phyloP scores from a whole-genome alignment of 129 eudicot species.

The Helianthus tuberosus region DNA sequence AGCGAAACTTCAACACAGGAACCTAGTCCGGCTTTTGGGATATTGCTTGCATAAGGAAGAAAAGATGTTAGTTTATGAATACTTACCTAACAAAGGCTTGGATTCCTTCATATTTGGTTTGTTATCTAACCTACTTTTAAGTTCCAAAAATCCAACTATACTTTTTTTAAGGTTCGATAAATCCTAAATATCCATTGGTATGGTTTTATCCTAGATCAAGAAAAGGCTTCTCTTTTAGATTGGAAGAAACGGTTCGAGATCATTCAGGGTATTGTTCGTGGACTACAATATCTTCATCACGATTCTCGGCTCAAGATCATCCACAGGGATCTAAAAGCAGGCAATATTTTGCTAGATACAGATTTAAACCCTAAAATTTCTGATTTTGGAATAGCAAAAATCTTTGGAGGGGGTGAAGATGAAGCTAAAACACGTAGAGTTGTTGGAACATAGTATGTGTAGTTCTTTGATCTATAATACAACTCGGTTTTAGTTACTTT shows the following conservation, averaged over 20 bases:
- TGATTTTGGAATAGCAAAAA: slow-evolving; percentile 75
- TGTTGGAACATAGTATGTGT: slow-evolving; percentile 73
- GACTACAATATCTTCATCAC: slow-evolving; percentile 67
- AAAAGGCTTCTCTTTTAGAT: slow-evolving; percentile 31
- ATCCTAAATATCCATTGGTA: neutral
- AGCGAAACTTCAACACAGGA: slow-evolving; percentile 61
- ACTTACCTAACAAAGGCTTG: slow-evolving; percentile 56
- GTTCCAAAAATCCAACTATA: neutral
- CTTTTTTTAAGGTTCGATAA: neutral
- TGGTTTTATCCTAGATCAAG: slow-evolving; percentile 32
- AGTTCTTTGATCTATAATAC: neutral
- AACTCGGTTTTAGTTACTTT: neutral
- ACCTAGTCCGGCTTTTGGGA: slow-evolving; percentile 56
- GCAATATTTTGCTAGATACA: slow-evolving; percentile 62
- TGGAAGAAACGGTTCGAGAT: slow-evolving; percentile 62
- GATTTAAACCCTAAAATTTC: slow-evolving; percentile 67
- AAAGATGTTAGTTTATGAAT: slow-evolving; percentile 54
- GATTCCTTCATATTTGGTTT: slow-evolving; percentile 57
- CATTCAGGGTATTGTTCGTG: slow-evolving; percentile 59
- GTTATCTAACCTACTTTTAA: slow-evolving; percentile 15
- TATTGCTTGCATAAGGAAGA: slow-evolving; percentile 46
- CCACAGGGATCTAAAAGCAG: slow-evolving; percentile 75
- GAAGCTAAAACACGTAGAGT: slow-evolving; percentile 56
- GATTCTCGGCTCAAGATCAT: slow-evolving; percentile 72
- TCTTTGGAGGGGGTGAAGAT: slow-evolving; percentile 52